A percentile compares a stretch with the other conserved stretches of the same genome.
Evolutionary conservation across 2,329 filamentous ascomycete genomes (phyloP).

Genomic region (Fonsecaea erecta): DNA sequence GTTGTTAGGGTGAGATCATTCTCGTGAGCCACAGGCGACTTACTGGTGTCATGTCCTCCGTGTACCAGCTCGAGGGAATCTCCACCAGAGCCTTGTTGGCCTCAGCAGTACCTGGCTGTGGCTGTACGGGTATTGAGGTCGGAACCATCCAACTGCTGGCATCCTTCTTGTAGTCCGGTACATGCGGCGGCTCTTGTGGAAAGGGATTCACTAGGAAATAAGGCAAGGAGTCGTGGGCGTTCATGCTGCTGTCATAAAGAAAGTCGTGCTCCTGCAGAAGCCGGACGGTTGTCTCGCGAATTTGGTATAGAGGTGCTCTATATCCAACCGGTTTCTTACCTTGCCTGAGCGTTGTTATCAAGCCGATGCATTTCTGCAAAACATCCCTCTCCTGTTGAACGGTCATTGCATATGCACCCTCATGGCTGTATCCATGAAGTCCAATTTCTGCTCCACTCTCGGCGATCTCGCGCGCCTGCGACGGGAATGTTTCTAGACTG

Average conservation of each 20-base stretch:
- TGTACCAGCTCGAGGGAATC: conserved; percentile 53
- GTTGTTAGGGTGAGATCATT: conserved; percentile 11
- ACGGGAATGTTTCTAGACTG: conserved; percentile 62
- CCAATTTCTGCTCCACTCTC: conserved; percentile 52
- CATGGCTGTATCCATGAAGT: conserved; percentile 52
- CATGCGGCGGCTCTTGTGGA: conserved; percentile 42
- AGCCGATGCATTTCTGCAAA: conserved; percentile 53
- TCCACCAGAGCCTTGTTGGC: conserved; percentile 45
- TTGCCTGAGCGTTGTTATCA: conserved; percentile 48
- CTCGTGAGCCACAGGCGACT: background rate
- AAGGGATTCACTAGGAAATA: conserved; percentile 52
- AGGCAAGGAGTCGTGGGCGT: conserved; percentile 56
- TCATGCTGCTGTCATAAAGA: conserved; percentile 57
- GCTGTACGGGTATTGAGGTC: conserved; percentile 37
- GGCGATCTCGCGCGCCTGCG: conserved; percentile 56
- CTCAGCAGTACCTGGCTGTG: conserved; percentile 33
- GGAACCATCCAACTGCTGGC: conserved; percentile 54
- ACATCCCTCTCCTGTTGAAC: conserved; percentile 57
- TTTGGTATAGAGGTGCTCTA: conserved; percentile 58
- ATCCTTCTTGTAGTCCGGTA: conserved; percentile 48
- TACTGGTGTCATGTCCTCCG: conserved; percentile 52
- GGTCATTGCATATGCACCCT: conserved; percentile 47
- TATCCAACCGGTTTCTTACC: conserved; percentile 56
- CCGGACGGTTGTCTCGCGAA: conserved; percentile 55
- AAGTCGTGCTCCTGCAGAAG: conserved; percentile 56